Evolutionary conservation across 2,329 filamentous ascomycete species (phyloP), one percentile per base, ranked within the genome.

Genomic region (Arthrobotrys entomopaga): DNA sequence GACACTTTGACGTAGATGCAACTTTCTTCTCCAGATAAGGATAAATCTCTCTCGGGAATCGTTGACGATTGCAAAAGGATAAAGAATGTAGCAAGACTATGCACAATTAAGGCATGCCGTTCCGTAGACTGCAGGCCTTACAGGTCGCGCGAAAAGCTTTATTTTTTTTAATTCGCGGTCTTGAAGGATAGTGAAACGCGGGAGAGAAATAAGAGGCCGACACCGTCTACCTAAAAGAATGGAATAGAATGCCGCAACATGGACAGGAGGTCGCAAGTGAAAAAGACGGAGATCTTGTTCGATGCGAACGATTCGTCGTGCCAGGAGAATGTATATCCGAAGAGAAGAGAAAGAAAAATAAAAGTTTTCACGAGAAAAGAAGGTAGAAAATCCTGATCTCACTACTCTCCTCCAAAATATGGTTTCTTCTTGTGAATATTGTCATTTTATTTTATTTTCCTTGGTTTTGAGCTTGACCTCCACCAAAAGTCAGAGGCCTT

Each of bases 151-250:
- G 24, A 50, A 19, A 34, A 43, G 13, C 16, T 46, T 46, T 2
- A 7, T n/a, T 19, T 46, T 46, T 46, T n/a, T 38, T 2, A 8
- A 29, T 16, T 42, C 40, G 61, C 63, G 56, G 56, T 61, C 56
- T 59, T 56, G 52, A 58, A 49, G 54, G 60, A 65, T 65, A 65
- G 48, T 46, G 43, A 56, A 57, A 65, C 43, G 15, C 53, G 48
- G 54, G 22, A 38, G 29, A 58, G 64, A 63, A 65, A 42, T 38
- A 65, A 61, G 46, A 52, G 60, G 63, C 60, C 67, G 50, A 64
- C 49, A 60, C 69, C 63, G 70, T 74, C 70, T 74, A 74, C 56
- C 63, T 63, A 67, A 69, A 67, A 66, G 70, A 74, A 74, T 74
- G 70, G 57, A 74, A 73, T 73, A 29, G 48, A 73, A 67, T 74